A percentile compares a stretch with the other conserved stretches of the same genome.
Evolutionary conservation across 352 stramenopile species (phyloP).

Genomic region (Phytophthora aleatoria): DNA sequence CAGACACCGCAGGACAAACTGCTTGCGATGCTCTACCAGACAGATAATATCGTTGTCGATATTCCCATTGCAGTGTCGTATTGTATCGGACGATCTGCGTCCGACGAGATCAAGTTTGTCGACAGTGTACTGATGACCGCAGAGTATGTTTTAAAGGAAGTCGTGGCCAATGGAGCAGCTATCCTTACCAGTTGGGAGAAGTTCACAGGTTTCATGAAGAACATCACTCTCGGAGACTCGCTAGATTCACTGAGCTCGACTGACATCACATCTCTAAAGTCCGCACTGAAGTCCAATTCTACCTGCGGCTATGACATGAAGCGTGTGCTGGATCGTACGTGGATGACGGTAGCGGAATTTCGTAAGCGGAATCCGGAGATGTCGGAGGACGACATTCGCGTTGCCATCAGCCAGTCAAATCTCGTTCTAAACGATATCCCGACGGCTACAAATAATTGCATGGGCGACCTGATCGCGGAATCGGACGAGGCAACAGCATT

Average conservation of each 20-base stretch:
- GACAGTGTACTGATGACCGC: constrained; percentile 37
- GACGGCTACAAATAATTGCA: constrained; percentile 37
- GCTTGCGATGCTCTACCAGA: constrained; percentile 38
- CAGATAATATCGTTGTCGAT: constrained; percentile 42
- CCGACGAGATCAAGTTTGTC: constrained; percentile 29
- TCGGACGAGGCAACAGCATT: constrained; percentile 27
- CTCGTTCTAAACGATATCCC: constrained; percentile 54
- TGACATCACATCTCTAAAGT: constrained; percentile 21
- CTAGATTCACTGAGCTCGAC: constrained; percentile 19
- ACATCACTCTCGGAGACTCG: constrained; percentile 22
- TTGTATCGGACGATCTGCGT: constrained; percentile 33
- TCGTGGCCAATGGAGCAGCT: constrained; percentile 30
- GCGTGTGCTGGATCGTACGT: constrained; percentile 26
- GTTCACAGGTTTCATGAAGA: constrained; percentile 31
- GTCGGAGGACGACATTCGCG: constrained; percentile 27
- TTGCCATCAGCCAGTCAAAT: constrained; percentile 31
- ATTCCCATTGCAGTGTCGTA: constrained; percentile 40
- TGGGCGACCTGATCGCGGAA: constrained; percentile 30
- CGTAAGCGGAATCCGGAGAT: constrained; percentile 23
- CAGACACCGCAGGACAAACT: constrained; percentile 40
- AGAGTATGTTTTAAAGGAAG: constrained; percentile 31
- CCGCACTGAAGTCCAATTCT: constrained; percentile 24
- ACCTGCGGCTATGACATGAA: constrained; percentile 32
- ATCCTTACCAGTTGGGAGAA: constrained; percentile 33
- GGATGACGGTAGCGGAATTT: constrained; percentile 29